A percentile compares a stretch with the other conserved stretches of the same genome.
Conservation (phyloP, 306 rosid genomes). For the Dicorynia guianensis region DNA sequence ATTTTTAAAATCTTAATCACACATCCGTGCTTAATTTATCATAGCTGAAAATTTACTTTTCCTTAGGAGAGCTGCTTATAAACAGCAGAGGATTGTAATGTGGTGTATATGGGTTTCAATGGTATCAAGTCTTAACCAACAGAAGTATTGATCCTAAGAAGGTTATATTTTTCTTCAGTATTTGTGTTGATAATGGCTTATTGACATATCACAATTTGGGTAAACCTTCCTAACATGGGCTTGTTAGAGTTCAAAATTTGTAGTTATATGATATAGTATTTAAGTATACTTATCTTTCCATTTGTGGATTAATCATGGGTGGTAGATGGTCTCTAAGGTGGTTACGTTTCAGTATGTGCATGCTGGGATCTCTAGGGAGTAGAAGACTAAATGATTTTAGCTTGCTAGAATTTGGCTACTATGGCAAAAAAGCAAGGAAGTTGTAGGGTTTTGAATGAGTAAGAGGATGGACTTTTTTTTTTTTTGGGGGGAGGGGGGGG, state of each 20-base stretch:
- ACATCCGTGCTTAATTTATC: not conserved
- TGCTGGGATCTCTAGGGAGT: constrained; percentile 9
- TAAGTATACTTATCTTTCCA: constrained; percentile 1
- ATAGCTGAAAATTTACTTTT: constrained; percentile 9
- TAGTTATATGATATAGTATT: not conserved
- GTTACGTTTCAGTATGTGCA: constrained; percentile 20
- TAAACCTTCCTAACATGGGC: not conserved
- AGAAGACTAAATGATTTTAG: not conserved
- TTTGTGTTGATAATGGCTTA: not conserved
- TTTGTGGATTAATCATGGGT: not conserved
- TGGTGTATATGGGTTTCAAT: constrained; percentile 11
- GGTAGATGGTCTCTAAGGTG: constrained; percentile 2
- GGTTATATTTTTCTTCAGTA: constrained; percentile 2
- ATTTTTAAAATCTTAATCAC: not conserved
- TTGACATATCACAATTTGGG: constrained; percentile 7
- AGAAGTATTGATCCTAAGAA: not conserved
- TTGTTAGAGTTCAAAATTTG: constrained; percentile 14
- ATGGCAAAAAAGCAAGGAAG: constrained; percentile 5
- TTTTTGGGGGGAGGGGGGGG: too few species aligned
- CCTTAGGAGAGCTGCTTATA: constrained; percentile 9
- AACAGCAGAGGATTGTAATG: constrained; percentile 9
- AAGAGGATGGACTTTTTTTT: constrained; percentile 4
- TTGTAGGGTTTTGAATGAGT: not conserved
- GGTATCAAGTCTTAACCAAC: not conserved
- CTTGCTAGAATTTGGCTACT: not conserved